Evolutionary conservation across 1,284 basidiomycete genomes (phyloP), one percentile per base, ranked within the genome.

Genomic region (Coniferiporia sulphurascens): DNA sequence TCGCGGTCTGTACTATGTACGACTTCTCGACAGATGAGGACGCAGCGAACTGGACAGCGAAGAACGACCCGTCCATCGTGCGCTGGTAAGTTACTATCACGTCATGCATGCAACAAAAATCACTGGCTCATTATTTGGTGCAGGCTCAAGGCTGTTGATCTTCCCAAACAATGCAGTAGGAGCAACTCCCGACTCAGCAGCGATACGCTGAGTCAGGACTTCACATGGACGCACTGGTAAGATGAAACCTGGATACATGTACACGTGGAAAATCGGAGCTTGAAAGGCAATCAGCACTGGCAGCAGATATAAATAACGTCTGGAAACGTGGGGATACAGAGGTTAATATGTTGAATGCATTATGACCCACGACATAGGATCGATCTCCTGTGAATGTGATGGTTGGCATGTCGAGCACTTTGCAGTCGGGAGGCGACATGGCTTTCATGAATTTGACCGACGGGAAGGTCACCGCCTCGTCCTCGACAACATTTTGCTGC

Each of bases 161-260:
- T 69, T 74, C 1, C 74, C 75, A 9, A 74, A 76, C 38, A 71
- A 71, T 21, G 65, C 67, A 36, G 59, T 68, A 36, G 68, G 68
- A 21, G 71, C 68, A 4, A 72, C 67, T 74, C 74, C 17, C 61
- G 48, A 12, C 65, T 75, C 17, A 64, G 65, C 19, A 61, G 68
- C 10, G 59, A 59, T 3, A 52, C 65, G 55, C 27, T 63, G 0
- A 64, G 48, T 2, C 62, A 69, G 48, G 65, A 67, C 27, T 68
- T 69, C 46, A 67, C 66, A 9, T 76, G 73, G 74, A 75, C 64
- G 7, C 73, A 73, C 58, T 76, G 74, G 74, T 73, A 56, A 59
- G 27, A 27, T 27, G 27, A 27, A 27, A 3, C 2, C 27, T 27
- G 27, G 27, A 5, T 27, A 27, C 27, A 27, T 5, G 27, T 27